Percentiles rank a stretch among this genome's conserved stretches.
Evolutionary conservation across 352 stramenopile species (phyloP).

Genomic region (Blastocystis sp.): DNA sequence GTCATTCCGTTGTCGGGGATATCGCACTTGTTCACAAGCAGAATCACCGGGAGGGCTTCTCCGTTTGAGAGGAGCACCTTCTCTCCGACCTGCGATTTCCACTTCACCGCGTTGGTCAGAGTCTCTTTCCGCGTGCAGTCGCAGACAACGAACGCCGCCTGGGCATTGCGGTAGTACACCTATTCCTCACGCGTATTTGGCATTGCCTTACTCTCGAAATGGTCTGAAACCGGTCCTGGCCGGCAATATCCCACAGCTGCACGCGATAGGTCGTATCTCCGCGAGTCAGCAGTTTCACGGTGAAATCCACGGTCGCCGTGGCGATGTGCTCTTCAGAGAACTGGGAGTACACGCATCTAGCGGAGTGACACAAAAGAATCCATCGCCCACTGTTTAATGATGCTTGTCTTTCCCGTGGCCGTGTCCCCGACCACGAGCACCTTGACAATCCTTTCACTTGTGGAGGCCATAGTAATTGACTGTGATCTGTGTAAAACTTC

Average conservation of each 20-base stretch:
- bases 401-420: slow-evolving; percentile 84
- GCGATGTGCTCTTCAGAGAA: slow-evolving; percentile 86
- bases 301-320: slow-evolving; percentile 87
- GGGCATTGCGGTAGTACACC: slow-evolving; percentile 88
- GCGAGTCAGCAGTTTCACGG: slow-evolving; percentile 83
- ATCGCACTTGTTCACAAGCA: slow-evolving; percentile 89
- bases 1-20: slow-evolving; percentile 73
- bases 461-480: slow-evolving; percentile 74
- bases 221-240: slow-evolving; percentile 88
- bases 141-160: slow-evolving; percentile 85
- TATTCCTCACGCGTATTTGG: slow-evolving; percentile 39
- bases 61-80: slow-evolving; percentile 86
- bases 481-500: not conserved
- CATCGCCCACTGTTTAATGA: slow-evolving; percentile 82
- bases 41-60: slow-evolving; percentile 83
- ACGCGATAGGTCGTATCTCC: slow-evolving; percentile 82
- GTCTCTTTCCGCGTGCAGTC: slow-evolving; percentile 85
- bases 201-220: slow-evolving; percentile 78
- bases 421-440: slow-evolving; percentile 83
- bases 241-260: slow-evolving; percentile 89
- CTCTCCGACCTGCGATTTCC: slow-evolving; percentile 88
- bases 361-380: slow-evolving; percentile 18
- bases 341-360: slow-evolving; percentile 70
- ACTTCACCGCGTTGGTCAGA: slow-evolving; percentile 83
- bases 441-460: slow-evolving; percentile 84